These are phyloP conservation scores for Paramicrosporidium saccamoebae DNA, from an alignment of 371 early-diverging fungal genomes.

Conservation along the genomic window DNA sequence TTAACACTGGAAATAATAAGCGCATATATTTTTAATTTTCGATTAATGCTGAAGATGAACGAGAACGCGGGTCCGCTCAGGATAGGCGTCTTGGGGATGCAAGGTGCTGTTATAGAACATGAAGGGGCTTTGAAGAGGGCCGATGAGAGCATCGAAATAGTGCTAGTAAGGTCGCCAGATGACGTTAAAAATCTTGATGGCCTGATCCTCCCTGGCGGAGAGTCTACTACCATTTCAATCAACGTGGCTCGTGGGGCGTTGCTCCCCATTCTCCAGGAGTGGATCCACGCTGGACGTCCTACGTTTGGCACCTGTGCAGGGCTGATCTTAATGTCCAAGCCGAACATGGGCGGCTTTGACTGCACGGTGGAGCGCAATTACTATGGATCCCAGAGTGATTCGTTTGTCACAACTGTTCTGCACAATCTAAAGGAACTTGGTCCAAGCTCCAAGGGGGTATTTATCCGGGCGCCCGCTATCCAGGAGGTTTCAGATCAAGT, in stretches of 20 bases:
- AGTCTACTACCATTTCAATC: constrained; percentile 63
- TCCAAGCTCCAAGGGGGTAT: no score
- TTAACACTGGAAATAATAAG: no score
- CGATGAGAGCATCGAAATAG: constrained; percentile 13
- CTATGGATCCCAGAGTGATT: constrained; percentile 65
- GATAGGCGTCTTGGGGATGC: constrained; percentile 21
- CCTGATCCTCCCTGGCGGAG: constrained; percentile 76
- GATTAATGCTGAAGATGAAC: no score
- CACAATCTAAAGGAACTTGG: no score
- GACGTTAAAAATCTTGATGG: constrained; percentile 26
- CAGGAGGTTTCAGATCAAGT: constrained; percentile 20
- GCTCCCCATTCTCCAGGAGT: constrained; percentile 29
- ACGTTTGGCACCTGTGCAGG: constrained; percentile 93
- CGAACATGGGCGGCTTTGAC: constrained; percentile 21
- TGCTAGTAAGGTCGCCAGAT: constrained; percentile 22
- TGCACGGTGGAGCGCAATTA: constrained; percentile 66
- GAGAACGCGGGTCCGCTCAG: neutral
- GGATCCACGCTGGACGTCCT: constrained; percentile 29
- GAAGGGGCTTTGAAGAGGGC: constrained; percentile 26
- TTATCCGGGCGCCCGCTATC: constrained; percentile 79
- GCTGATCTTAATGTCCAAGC: constrained; percentile 53
- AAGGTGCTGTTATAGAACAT: constrained; percentile 76
- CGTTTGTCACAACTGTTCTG: no score
- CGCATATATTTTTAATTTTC: no score
- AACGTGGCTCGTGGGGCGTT: constrained; percentile 48